A percentile compares a stretch with the other conserved stretches of the same genome.
phyloP scores from a whole-genome alignment of 768 basidiomycete genomes.

The Terana coerulea region DNA sequence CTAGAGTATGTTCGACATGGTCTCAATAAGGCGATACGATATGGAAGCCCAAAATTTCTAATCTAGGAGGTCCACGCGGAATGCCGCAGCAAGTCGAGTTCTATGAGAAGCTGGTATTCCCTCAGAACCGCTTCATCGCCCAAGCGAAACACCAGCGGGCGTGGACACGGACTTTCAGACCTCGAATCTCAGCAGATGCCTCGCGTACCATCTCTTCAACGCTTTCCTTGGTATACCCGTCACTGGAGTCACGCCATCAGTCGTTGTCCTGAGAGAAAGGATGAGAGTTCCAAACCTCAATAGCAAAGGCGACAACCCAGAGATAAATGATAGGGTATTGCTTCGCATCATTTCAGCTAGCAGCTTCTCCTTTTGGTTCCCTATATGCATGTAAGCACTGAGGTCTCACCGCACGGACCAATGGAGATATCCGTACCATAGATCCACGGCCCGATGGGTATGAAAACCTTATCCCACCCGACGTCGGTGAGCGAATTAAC shows the following conservation, averaged over 20 bases:
- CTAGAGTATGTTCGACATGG: no score
- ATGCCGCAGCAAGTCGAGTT: not conserved
- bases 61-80: not conserved
- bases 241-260: no score
- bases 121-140: slow-evolving; percentile 26
- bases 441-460: slow-evolving; percentile 30
- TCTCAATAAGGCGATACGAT: not conserved
- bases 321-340: slow-evolving; percentile 25
- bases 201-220: slow-evolving; percentile 27
- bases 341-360: slow-evolving; percentile 28
- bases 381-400: slow-evolving; percentile 12
- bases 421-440: slow-evolving; percentile 17
- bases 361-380: slow-evolving; percentile 20
- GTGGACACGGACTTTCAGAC: slow-evolving; percentile 24
- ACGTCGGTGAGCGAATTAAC: slow-evolving; percentile 25
- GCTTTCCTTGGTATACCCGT: slow-evolving; percentile 28
- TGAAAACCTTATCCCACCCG: slow-evolving; percentile 28
- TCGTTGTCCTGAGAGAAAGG: no score
- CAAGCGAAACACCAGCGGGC: slow-evolving; percentile 31
- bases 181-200: slow-evolving; percentile 24
- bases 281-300: slow-evolving; percentile 18
- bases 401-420: not conserved
- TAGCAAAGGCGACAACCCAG: slow-evolving; percentile 25
- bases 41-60: no score
- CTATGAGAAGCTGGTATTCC: not conserved